Percentiles rank a stretch among this genome's conserved stretches.
phyloP scores from a whole-genome alignment of 2,329 filamentous ascomycete genomes.

The Fusarium solani-melongenae region DNA sequence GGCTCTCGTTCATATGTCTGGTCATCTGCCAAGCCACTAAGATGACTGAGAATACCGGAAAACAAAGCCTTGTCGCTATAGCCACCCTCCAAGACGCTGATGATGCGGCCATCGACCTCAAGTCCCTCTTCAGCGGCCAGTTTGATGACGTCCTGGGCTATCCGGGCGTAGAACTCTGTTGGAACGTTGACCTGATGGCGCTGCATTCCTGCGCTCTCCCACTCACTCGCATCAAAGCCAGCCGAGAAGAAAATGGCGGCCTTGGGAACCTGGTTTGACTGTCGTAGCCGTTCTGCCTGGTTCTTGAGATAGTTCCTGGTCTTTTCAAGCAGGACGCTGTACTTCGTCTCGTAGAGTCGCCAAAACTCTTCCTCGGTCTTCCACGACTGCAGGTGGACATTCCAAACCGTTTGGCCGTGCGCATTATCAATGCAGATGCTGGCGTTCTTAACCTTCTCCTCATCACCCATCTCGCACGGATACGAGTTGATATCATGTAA shows the following conservation, averaged over 20 bases:
- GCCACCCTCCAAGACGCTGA: constrained; percentile 95
- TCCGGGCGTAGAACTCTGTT: constrained; percentile 93
- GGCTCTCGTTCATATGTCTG: constrained; percentile 54
- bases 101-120: constrained; percentile 82
- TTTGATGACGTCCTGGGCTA: constrained; percentile 85
- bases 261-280: constrained; percentile 72
- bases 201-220: constrained; percentile 93
- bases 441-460: constrained; percentile 92
- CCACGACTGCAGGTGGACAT: constrained; percentile 92
- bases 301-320: constrained; percentile 78
- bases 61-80: constrained; percentile 93
- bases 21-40: constrained; percentile 80
- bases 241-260: constrained; percentile 95
- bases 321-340: constrained; percentile 82
- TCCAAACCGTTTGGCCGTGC: constrained; percentile 95
- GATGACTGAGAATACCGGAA: constrained; percentile 89
- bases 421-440: constrained; percentile 95
- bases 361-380: constrained; percentile 87
- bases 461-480: constrained; percentile 93
- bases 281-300: constrained; percentile 74
- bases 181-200: constrained; percentile 95
- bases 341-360: constrained; percentile 84
- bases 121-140: constrained; percentile 84
- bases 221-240: constrained; percentile 96
- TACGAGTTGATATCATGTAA: constrained; percentile 99